Evolutionary conservation across 192 early-diverging fungal species (phyloP).

Genomic region (Linnemannia schmuckeri): DNA sequence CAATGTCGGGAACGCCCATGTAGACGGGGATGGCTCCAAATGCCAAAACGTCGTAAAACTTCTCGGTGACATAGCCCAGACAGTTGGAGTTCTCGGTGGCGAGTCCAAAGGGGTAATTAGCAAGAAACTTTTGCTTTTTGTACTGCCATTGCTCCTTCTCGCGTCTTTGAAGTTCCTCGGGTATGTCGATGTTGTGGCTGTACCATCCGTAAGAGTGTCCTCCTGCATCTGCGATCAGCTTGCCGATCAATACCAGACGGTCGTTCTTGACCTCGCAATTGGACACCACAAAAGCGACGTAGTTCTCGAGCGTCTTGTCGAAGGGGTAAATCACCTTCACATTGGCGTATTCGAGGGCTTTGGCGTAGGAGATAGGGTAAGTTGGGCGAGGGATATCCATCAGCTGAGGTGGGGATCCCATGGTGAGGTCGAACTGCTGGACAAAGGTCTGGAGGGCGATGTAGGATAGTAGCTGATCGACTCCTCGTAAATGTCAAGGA

Average conservation of each 20-base stretch:
- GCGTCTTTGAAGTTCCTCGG: background rate
- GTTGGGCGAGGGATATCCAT: constrained; percentile 23
- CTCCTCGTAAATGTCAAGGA: constrained; percentile 9
- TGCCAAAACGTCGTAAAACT: constrained; percentile 36
- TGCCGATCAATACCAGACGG: constrained; percentile 14
- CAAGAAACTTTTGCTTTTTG: constrained; percentile 12
- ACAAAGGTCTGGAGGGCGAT: constrained; percentile 9
- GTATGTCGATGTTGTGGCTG: constrained; percentile 27
- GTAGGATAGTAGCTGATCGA: constrained; percentile 16
- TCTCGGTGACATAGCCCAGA: constrained; percentile 50
- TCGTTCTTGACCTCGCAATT: constrained; percentile 39
- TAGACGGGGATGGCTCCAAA: constrained; percentile 46
- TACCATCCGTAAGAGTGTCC: constrained; percentile 44
- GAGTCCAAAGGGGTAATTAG: constrained; percentile 29
- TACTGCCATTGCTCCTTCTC: background rate
- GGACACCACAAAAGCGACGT: constrained; percentile 24
- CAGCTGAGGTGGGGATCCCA: constrained; percentile 12
- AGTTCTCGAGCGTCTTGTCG: constrained; percentile 12
- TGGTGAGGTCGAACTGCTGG: constrained; percentile 24
- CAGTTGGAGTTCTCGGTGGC: constrained; percentile 49
- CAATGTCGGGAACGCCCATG: constrained; percentile 47
- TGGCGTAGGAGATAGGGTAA: background rate
- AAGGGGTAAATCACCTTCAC: constrained; percentile 1
- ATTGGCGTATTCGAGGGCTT: background rate
- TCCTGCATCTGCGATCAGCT: constrained; percentile 17